Conservation (phyloP, 148 eudicot genomes). For the Tetragonia tetragonoides region DNA sequence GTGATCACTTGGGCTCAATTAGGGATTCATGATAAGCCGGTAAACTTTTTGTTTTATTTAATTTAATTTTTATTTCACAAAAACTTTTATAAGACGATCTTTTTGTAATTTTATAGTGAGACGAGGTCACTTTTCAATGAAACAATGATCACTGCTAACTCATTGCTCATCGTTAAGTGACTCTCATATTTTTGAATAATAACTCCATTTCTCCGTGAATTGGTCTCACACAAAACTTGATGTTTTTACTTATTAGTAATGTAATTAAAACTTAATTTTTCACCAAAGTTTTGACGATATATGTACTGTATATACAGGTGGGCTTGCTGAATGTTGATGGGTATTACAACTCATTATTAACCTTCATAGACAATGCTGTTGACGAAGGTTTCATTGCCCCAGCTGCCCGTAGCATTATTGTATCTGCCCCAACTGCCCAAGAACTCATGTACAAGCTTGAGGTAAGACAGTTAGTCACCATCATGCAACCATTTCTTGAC, state of each 20-base stretch:
- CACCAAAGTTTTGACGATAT: neutral
- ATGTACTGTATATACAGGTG: slow-evolving; percentile 42
- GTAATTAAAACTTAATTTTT: too few relatives aligned
- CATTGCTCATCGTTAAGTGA: too few relatives aligned
- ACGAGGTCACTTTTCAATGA: too few relatives aligned
- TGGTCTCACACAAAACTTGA: too few relatives aligned
- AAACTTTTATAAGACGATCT: too few relatives aligned
- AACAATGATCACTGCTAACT: too few relatives aligned
- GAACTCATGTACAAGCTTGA: slow-evolving; percentile 89
- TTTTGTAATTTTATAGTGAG: too few relatives aligned
- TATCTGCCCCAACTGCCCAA: slow-evolving; percentile 83
- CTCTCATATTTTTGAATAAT: too few relatives aligned
- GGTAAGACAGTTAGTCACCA: slow-evolving; percentile 32
- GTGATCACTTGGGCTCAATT: slow-evolving; percentile 89
- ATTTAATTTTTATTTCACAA: too few relatives aligned
- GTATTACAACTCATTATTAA: slow-evolving; percentile 76
- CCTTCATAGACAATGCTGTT: slow-evolving; percentile 95
- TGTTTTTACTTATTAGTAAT: too few relatives aligned
- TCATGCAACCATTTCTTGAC: neutral
- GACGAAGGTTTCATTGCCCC: slow-evolving; percentile 92
- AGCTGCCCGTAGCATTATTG: slow-evolving; percentile 81
- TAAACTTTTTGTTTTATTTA: slow-evolving; percentile 20
- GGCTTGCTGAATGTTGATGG: slow-evolving; percentile 92
- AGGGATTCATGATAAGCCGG: slow-evolving; percentile 88
- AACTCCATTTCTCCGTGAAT: too few relatives aligned